These are phyloP conservation scores for Jacaranda copaia DNA, from an alignment of 257 asterid species.

Conservation along the genomic window DNA sequence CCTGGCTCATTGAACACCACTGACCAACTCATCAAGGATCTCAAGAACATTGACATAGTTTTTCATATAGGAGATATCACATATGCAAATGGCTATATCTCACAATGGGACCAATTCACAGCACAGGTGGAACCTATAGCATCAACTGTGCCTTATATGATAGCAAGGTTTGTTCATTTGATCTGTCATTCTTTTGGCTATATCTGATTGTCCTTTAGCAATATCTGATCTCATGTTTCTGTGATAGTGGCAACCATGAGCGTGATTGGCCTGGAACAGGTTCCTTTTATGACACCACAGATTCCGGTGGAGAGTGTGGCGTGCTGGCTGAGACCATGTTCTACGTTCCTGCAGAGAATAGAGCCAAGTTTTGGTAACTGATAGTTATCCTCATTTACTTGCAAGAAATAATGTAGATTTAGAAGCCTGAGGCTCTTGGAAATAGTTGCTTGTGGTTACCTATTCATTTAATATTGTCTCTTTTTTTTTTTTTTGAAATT, in stretches of 20 bases:
- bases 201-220: not conserved
- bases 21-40: conserved; percentile 76
- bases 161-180: conserved; percentile 67
- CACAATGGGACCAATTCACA: conserved; percentile 96
- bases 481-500: too few species aligned
- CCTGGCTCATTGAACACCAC: conserved; percentile 90
- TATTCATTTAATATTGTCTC: not conserved
- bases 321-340: conserved; percentile 79
- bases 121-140: conserved; percentile 87
- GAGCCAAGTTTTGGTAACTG: conserved; percentile 77
- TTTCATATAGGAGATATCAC: conserved; percentile 69
- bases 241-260: conserved; percentile 74
- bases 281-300: conserved; percentile 64
- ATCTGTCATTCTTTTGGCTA: not conserved
- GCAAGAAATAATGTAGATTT: not conserved
- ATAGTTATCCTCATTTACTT: conserved; percentile 8
- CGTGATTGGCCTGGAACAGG: conserved; percentile 82
- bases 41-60: conserved; percentile 60
- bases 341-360: conserved; percentile 73
- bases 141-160: conserved; percentile 83
- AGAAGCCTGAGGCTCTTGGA: not conserved
- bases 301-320: conserved; percentile 88
- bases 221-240: conserved; percentile 11
- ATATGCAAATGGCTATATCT: conserved; percentile 70
- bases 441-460: not conserved